Percentiles rank a stretch among this genome's conserved stretches.
Evolutionary conservation across 2,329 filamentous ascomycete species (phyloP).

Genomic region (Apiospora phragmitis): DNA sequence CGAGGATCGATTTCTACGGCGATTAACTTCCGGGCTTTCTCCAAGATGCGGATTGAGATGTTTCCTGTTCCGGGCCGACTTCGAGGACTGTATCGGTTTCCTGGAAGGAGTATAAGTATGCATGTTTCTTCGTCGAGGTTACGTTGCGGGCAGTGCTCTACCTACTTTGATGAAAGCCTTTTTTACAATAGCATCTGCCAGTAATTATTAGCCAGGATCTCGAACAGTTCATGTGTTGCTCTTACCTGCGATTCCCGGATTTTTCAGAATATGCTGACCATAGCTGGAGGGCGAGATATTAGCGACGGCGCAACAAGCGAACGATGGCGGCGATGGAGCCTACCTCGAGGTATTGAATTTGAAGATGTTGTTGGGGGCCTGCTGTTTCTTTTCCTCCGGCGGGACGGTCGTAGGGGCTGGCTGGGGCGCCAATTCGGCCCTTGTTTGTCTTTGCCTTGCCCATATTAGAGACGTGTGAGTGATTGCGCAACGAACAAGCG

Average conservation of each 20-base stretch:
- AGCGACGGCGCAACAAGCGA: not conserved
- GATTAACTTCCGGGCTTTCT: conserved; percentile 78
- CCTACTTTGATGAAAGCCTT: conserved; percentile 57
- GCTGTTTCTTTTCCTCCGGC: conserved; percentile 24
- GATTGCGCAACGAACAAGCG: not conserved
- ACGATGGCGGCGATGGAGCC: not conserved
- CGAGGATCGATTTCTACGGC: conserved; percentile 92
- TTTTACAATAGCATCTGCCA: conserved; percentile 56
- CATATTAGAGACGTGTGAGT: conserved; percentile 29
- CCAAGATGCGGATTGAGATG: conserved; percentile 84
- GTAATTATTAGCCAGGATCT: conserved; percentile 23
- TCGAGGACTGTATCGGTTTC: conserved; percentile 31
- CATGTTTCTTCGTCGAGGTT: not conserved
- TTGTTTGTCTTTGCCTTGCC: conserved; percentile 42
- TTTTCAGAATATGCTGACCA: conserved; percentile 91
- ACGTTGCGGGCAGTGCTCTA: not conserved
- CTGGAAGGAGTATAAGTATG: not conserved
- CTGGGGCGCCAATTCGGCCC: conserved; percentile 30
- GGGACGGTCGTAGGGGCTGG: conserved; percentile 43
- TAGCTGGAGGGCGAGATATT: conserved; percentile 49
- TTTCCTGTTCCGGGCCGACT: conserved; percentile 79
- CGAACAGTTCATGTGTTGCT: conserved; percentile 58
- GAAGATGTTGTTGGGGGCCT: conserved; percentile 78
- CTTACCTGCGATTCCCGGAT: conserved; percentile 69
- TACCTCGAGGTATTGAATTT: conserved; percentile 77